Percentiles rank a stretch among this genome's conserved stretches.
Conservation (phyloP, 1,139 yeast genomes). For the Zygoascus hellenicus region DNA sequence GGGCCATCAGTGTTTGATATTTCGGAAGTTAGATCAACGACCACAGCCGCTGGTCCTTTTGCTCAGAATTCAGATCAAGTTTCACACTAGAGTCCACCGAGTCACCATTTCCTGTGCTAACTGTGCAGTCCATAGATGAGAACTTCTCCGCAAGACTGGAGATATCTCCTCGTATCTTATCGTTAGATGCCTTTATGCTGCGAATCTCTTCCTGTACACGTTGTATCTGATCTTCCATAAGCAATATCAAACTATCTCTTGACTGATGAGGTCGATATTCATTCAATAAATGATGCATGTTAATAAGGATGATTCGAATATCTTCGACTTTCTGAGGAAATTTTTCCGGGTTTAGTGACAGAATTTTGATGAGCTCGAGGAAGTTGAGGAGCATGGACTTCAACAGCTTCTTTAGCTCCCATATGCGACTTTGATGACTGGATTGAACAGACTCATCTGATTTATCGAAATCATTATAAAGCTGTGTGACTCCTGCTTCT, state of each 20-base stretch:
- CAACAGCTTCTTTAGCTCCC: constrained; percentile 62
- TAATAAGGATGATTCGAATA: constrained; percentile 66
- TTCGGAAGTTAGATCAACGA: not conserved
- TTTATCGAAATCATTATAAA: constrained; percentile 39
- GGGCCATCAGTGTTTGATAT: not conserved
- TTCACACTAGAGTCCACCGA: not conserved
- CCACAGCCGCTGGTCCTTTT: constrained; percentile 15
- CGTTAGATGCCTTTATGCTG: constrained; percentile 6
- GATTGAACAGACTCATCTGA: constrained; percentile 17
- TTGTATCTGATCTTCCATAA: constrained; percentile 48
- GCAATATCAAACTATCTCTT: constrained; percentile 68
- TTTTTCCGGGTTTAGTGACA: constrained; percentile 60
- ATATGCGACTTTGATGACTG: constrained; percentile 41
- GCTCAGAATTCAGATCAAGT: constrained; percentile 5
- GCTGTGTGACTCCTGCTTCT: constrained; percentile 62
- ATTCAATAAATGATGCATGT: constrained; percentile 76
- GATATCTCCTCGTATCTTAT: constrained; percentile 9
- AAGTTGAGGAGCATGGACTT: constrained; percentile 66
- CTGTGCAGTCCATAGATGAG: constrained; percentile 6
- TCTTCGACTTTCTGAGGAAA: constrained; percentile 65
- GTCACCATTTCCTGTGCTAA: not conserved
- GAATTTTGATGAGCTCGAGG: constrained; percentile 67
- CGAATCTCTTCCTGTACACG: constrained; percentile 11
- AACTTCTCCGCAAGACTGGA: constrained; percentile 8
- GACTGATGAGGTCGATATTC: constrained; percentile 88